Evolutionary conservation across 2,329 filamentous ascomycete genomes (phyloP).

Genomic region (Exophiala sp.): DNA sequence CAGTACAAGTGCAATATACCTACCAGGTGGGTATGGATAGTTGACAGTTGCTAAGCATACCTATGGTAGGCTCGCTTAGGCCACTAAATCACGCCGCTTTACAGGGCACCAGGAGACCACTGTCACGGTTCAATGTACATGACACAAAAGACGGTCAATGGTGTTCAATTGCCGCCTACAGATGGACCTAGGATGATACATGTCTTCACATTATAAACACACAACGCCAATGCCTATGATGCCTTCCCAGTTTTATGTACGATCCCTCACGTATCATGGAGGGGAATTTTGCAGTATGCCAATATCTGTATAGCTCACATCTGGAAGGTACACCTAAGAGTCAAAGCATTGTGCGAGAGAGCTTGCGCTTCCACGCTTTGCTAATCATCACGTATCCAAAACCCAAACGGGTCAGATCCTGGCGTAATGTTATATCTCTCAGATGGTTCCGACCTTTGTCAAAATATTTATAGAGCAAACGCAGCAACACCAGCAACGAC

Average conservation of each 20-base stretch:
- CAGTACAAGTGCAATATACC: no score
- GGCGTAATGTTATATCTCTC: no score
- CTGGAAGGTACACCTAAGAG: background rate
- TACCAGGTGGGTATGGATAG: no score
- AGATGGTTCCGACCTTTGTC: background rate
- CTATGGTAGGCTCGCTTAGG: no score
- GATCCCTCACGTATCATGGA: background rate
- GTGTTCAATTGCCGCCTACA: background rate
- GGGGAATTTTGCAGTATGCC: background rate
- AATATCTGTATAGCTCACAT: background rate
- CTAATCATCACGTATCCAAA: no score
- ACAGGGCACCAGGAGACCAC: no score
- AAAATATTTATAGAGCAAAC: conserved; percentile 11
- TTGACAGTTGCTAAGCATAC: no score
- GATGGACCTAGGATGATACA: no score
- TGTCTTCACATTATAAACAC: no score
- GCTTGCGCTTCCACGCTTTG: background rate
- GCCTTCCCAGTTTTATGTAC: background rate
- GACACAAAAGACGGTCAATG: no score
- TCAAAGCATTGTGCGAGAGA: background rate
- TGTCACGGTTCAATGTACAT: no score
- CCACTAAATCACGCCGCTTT: background rate
- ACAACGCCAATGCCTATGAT: background rate
- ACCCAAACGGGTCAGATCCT: no score
- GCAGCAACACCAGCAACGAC: conserved; percentile 14